Base-by-base conservation (phyloP, 2,329 filamentous ascomycete genomes). In the Penicillium verrucosum region DNA sequence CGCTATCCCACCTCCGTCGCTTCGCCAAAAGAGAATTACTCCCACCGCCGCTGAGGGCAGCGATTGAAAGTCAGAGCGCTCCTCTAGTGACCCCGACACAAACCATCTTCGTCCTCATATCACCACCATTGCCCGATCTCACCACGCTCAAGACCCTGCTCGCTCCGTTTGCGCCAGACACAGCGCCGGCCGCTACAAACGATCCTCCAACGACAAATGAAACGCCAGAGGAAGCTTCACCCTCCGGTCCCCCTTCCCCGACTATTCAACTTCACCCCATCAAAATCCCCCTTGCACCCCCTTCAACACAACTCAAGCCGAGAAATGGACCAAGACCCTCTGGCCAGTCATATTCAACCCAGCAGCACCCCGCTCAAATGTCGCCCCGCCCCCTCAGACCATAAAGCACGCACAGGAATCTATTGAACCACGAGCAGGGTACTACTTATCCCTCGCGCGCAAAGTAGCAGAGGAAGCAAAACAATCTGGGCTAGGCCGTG, bases 271-370 rank as follows among this genome's bases (percentile, higher is more conserved):
- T 76, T n/a, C 59, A 70, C 54, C 63, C 68, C 5, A 70, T 70
- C 10, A 64, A 60, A n/a, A 71, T 80, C 42, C 76, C 77, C 0
- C 65, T 75, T 68, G 75, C 32, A 11, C 74, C 77, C 77, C 77
- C 4, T 64, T 75, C 44, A 76, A 68, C 32, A 42, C 61, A 2
- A 56, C 62, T n/a, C 75, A 78, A 66, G 75, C 77, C n/a, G 66
- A 74, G 25, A 62, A 65, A 54, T 79, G 77, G 77, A 70, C 72
- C 9, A 68, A 69, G 23, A 71, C 60, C 12, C 65, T 75, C 42
- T 79, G 77, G 77, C 77, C 77, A 0, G 73, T 76, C 32, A 66
- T 69, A 11, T 80, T 70, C 66, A 80, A 80, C 60, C 74, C 77
- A 21, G 74, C 77, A 5, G 72, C 76, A 8, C 74, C 76, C 9